phyloP scores from a whole-genome alignment of 768 basidiomycete species.

The Mycena haematopus region DNA sequence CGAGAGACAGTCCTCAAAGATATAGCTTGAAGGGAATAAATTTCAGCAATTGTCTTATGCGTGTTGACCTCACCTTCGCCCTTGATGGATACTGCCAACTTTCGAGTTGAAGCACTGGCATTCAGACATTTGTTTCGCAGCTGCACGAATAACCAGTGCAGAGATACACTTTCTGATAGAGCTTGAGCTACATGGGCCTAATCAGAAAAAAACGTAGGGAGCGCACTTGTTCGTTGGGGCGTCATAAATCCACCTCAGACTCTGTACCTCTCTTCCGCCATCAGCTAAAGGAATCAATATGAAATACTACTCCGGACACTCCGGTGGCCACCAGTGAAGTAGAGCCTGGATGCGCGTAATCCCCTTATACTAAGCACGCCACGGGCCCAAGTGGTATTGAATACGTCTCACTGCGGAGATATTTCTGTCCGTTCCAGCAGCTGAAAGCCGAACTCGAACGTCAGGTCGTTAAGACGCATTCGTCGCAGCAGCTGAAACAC shows the following conservation, averaged over 20 bases:
- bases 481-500: not conserved
- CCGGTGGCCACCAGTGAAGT: not conserved
- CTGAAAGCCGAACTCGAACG: constrained; percentile 1
- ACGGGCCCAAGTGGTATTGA: not conserved
- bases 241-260: not conserved
- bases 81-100: too few species aligned
- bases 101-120: too few species aligned
- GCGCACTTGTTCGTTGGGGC: too few species aligned
- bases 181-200: too few species aligned
- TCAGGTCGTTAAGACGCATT: not conserved
- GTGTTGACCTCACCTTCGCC: too few species aligned
- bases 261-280: constrained; percentile 11
- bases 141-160: too few species aligned
- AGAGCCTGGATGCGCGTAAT: constrained; percentile 2
- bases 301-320: not conserved
- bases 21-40: too few species aligned
- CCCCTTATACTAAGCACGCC: not conserved
- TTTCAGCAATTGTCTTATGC: too few species aligned
- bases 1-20: too few species aligned
- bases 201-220: too few species aligned
- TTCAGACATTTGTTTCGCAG: too few species aligned
- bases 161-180: too few species aligned
- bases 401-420: not conserved
- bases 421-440: not conserved
- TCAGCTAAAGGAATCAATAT: not conserved